These are phyloP conservation scores for Fusarium piperis DNA, from an alignment of 2,329 filamentous ascomycete genomes.

Conservation along the genomic window DNA sequence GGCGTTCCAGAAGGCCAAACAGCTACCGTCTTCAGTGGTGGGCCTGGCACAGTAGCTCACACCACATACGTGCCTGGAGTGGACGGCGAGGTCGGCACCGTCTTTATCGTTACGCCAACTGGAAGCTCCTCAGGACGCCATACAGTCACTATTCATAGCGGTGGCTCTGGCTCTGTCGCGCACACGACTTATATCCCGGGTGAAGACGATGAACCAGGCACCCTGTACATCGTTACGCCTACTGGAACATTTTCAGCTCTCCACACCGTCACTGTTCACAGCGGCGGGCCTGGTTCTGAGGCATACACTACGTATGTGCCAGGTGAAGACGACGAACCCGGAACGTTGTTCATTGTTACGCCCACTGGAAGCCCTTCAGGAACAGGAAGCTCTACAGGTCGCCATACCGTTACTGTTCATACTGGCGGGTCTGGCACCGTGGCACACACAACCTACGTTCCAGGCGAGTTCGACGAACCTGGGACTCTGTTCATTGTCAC, in stretches of 20 bases:
- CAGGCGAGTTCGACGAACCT: background rate
- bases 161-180: background rate
- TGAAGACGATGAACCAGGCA: background rate
- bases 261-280: background rate
- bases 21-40: background rate
- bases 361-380: background rate
- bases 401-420: background rate
- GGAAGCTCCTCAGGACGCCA: background rate
- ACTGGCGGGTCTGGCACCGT: background rate
- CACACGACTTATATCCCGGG: background rate
- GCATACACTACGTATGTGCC: background rate
- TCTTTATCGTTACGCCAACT: background rate
- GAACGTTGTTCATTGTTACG: background rate
- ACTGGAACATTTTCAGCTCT: no score
- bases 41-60: background rate
- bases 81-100: background rate
- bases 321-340: background rate
- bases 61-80: background rate
- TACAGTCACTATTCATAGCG: background rate
- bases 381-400: background rate
- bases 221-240: conserved; percentile 8
- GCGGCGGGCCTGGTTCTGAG: background rate
- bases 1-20: background rate
- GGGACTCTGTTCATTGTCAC: background rate
- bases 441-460: background rate